These are phyloP conservation scores for Amaranthus hypochondriacus DNA, from an alignment of 148 eudicot species.

Conservation along the genomic window DNA sequence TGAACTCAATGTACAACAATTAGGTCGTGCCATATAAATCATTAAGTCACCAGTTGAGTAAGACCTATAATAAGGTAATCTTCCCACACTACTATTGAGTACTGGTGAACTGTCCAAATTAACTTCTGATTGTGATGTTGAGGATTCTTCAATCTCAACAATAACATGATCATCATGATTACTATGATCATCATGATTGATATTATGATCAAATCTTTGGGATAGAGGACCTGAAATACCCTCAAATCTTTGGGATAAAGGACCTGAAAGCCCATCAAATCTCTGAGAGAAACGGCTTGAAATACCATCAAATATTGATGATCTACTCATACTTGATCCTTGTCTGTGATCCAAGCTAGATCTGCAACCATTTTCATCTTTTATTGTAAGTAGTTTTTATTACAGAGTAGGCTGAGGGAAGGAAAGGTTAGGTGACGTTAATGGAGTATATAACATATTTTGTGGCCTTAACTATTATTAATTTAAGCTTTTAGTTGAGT, in stretches of 20 bases:
- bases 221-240: constrained; percentile 1
- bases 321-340: constrained; percentile 21
- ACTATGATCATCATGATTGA: neutral
- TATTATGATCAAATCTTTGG: constrained; percentile 14
- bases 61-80: constrained; percentile 5
- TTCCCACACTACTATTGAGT: neutral
- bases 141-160: constrained; percentile 6
- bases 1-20: neutral
- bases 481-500: too few species aligned
- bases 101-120: neutral
- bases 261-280: too few species aligned
- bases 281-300: constrained; percentile 9
- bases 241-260: neutral
- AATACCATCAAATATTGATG: constrained; percentile 6
- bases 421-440: too few species aligned
- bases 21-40: neutral
- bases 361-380: constrained; percentile 22
- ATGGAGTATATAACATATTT: too few species aligned
- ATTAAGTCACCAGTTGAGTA: constrained; percentile 22
- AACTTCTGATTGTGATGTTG: neutral
- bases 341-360: constrained; percentile 27
- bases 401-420: too few species aligned
- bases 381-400: too few species aligned
- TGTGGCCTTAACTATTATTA: too few species aligned
- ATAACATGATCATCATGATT: constrained; percentile 10